Percentiles rank a stretch among this genome's conserved stretches.
These are phyloP conservation scores for Trypanosoma scelopori DNA, from an alignment of 208 protist species.

Conservation along the genomic window DNA sequence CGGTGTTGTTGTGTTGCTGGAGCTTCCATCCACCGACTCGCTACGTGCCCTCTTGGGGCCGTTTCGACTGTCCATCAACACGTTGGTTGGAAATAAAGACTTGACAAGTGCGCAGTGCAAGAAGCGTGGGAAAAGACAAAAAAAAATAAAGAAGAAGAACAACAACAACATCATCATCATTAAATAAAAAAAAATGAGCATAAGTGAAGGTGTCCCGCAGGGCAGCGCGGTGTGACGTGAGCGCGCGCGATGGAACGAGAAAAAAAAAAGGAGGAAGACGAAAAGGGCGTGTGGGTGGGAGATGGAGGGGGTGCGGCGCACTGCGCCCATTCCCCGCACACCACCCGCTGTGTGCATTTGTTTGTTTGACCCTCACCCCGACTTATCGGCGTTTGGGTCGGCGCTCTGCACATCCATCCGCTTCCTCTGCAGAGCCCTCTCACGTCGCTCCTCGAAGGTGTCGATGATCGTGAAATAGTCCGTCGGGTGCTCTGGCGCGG, in stretches of 20 bases:
- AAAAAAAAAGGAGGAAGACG: too few relatives aligned
- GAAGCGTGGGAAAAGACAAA: constrained; percentile 1
- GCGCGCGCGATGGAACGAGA: too few relatives aligned
- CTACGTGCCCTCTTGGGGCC: constrained; percentile 23
- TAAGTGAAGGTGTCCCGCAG: too few relatives aligned
- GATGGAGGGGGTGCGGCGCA: too few relatives aligned
- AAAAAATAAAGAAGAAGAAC: constrained; percentile 16
- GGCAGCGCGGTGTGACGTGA: too few relatives aligned
- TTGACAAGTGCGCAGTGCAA: constrained; percentile 1
- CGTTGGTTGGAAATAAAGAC: constrained; percentile 4
- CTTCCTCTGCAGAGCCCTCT: constrained; percentile 69
- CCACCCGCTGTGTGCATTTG: too few relatives aligned
- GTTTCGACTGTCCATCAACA: constrained; percentile 17
- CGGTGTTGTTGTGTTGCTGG: constrained; percentile 1
- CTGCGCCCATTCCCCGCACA: too few relatives aligned
- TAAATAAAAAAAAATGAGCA: too few relatives aligned
- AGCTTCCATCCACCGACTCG: constrained; percentile 5
- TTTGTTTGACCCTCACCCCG: neutral
- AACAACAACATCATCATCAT: constrained; percentile 8
- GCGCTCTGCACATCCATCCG: constrained; percentile 34
- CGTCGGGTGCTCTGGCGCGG: constrained; percentile 52
- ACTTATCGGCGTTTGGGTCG: neutral
- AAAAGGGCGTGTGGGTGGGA: too few relatives aligned
- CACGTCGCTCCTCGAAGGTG: constrained; percentile 70
- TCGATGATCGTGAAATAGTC: constrained; percentile 87